Percentiles rank a stretch among this genome's conserved stretches.
Conservation (phyloP, 805 yeast species). For the Sugiyamaella qingdaonensis region DNA sequence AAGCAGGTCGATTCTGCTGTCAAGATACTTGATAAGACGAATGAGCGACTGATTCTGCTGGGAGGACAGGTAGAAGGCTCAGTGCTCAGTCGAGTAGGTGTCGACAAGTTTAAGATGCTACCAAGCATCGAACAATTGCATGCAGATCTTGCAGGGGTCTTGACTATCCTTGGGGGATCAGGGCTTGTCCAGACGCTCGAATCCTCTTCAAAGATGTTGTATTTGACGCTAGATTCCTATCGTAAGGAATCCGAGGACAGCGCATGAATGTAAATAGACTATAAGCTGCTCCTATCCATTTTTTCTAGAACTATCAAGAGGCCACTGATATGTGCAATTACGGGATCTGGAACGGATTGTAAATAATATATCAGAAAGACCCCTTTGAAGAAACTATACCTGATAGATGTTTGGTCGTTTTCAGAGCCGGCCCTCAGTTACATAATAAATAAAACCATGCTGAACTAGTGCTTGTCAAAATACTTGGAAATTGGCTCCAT, state of each 20-base stretch:
- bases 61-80: constrained; percentile 79
- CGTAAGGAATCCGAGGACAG: not conserved
- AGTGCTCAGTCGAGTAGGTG: constrained; percentile 47
- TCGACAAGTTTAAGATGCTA: constrained; percentile 64
- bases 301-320: no score
- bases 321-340: no score
- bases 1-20: constrained; percentile 55
- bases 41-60: constrained; percentile 71
- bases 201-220: constrained; percentile 60
- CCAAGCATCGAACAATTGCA: constrained; percentile 70
- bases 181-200: constrained; percentile 81
- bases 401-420: not conserved
- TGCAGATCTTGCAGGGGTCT: constrained; percentile 75
- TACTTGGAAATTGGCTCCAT: constrained; percentile 5
- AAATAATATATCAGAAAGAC: no score
- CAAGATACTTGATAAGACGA: constrained; percentile 55
- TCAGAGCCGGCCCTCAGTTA: not conserved
- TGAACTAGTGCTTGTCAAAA: constrained; percentile 14
- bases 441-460: no score
- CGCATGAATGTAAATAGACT: not conserved
- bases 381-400: no score
- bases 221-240: constrained; percentile 58
- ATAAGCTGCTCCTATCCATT: not conserved
- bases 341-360: no score
- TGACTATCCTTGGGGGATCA: constrained; percentile 83